These are phyloP conservation scores for Solanum aculeatissimum DNA, from an alignment of 305 asterid species.

Conservation along the genomic window DNA sequence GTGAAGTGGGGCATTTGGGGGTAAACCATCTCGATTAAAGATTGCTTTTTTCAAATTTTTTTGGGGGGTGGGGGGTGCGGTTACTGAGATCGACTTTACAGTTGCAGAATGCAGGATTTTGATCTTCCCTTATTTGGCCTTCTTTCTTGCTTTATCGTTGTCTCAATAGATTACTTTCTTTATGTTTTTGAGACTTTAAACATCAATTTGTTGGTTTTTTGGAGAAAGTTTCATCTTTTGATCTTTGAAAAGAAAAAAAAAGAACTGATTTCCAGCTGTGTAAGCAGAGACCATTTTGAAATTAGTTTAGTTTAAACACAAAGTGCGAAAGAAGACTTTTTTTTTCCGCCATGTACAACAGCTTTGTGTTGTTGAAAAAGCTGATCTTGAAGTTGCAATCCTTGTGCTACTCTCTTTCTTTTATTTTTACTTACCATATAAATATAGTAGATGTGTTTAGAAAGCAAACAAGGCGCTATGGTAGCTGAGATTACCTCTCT, in stretches of 20 bases:
- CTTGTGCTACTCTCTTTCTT: background rate
- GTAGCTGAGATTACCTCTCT: background rate
- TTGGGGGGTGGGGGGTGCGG: background rate
- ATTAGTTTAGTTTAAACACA: background rate
- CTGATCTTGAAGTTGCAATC: background rate
- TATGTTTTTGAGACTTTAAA: background rate
- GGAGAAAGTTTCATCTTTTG: background rate
- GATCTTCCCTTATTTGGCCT: background rate
- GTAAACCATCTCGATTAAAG: background rate
- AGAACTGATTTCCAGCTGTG: background rate
- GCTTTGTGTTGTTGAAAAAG: background rate
- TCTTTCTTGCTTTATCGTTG: background rate
- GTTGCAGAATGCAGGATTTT: background rate
- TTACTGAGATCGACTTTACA: background rate
- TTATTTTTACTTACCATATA: background rate
- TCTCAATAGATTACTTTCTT: background rate
- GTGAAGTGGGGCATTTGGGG: background rate
- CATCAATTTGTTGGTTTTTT: background rate
- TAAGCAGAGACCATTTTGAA: background rate
- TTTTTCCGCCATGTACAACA: background rate
- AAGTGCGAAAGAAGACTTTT: background rate
- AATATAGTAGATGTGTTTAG: background rate
- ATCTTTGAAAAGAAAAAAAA: background rate
- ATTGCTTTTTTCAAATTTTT: background rate
- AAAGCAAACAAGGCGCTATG: background rate